Conservation (phyloP, 1,139 yeast genomes). For the Oligophagozyma castellii region DNA sequence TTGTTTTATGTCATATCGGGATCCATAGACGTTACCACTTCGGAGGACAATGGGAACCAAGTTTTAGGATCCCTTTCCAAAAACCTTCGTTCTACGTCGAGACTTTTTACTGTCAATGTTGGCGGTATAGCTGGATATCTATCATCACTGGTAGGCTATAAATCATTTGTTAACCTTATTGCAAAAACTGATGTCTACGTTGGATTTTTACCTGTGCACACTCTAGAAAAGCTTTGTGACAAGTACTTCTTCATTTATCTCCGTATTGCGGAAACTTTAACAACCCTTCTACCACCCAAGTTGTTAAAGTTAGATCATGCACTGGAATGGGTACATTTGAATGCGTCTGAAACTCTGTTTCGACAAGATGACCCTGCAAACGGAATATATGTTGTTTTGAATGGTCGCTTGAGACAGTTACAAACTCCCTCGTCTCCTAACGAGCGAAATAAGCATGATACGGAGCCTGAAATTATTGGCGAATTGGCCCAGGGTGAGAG, state of each 20-base stretch:
- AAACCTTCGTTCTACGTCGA: conserved; percentile 26
- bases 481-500: conserved; percentile 94
- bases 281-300: conserved; percentile 50
- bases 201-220: conserved; percentile 54
- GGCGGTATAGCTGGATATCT: conserved; percentile 88
- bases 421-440: conserved; percentile 7
- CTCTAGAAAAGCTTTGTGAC: conserved; percentile 57
- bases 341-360: conserved; percentile 71
- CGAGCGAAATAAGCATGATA: not conserved
- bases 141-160: conserved; percentile 66
- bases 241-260: conserved; percentile 63
- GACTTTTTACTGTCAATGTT: conserved; percentile 47
- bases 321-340: conserved; percentile 84
- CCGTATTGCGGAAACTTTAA: conserved; percentile 62
- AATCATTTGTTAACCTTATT: conserved; percentile 58
- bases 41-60: conserved; percentile 9
- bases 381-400: conserved; percentile 80
- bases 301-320: conserved; percentile 77
- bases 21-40: conserved; percentile 43
- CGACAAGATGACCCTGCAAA: conserved; percentile 81
- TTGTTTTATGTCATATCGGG: conserved; percentile 74
- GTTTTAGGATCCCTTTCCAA: conserved; percentile 4
- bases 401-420: conserved; percentile 75
- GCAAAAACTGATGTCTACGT: conserved; percentile 49
- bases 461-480: conserved; percentile 27